Evolutionary conservation across 2,329 filamentous ascomycete species (phyloP).

Genomic region (Alternaria solani): DNA sequence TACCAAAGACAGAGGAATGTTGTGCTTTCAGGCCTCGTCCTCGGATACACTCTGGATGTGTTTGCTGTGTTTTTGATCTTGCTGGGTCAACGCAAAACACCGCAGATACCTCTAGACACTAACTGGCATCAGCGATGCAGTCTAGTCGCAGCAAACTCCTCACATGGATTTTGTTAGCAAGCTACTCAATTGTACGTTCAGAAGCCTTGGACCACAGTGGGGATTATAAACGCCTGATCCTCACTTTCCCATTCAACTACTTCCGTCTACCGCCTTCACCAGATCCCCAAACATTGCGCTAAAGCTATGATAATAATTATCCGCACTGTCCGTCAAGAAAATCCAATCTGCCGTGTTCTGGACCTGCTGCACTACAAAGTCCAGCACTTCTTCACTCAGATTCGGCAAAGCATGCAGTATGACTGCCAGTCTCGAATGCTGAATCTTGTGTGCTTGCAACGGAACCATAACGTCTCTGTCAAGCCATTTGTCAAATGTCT

Average conservation of each 20-base stretch:
- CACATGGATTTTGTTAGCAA: not conserved
- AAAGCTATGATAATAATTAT: constrained; percentile 43
- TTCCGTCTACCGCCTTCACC: constrained; percentile 24
- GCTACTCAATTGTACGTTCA: not conserved
- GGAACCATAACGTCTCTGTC: constrained; percentile 30
- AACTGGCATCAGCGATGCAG: too few relatives aligned
- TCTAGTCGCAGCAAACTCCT: too few relatives aligned
- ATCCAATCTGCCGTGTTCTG: constrained; percentile 43
- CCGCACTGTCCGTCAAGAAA: constrained; percentile 38
- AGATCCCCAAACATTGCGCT: constrained; percentile 33
- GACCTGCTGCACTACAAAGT: constrained; percentile 41
- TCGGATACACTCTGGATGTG: too few relatives aligned
- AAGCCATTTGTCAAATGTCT: constrained; percentile 42
- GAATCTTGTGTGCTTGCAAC: constrained; percentile 29
- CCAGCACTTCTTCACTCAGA: constrained; percentile 31
- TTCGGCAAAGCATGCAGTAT: constrained; percentile 41
- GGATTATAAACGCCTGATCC: not conserved
- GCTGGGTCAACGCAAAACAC: too few relatives aligned
- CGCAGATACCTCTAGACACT: too few relatives aligned
- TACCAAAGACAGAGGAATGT: too few relatives aligned
- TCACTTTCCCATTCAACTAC: not conserved
- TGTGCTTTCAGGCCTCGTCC: too few relatives aligned
- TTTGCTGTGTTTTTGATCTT: too few relatives aligned
- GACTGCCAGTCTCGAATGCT: constrained; percentile 33
- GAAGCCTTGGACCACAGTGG: not conserved